Evolutionary conservation across 1,284 basidiomycete species (phyloP), one percentile per base, ranked within the genome.

Genomic region (Vanrija sp.): DNA sequence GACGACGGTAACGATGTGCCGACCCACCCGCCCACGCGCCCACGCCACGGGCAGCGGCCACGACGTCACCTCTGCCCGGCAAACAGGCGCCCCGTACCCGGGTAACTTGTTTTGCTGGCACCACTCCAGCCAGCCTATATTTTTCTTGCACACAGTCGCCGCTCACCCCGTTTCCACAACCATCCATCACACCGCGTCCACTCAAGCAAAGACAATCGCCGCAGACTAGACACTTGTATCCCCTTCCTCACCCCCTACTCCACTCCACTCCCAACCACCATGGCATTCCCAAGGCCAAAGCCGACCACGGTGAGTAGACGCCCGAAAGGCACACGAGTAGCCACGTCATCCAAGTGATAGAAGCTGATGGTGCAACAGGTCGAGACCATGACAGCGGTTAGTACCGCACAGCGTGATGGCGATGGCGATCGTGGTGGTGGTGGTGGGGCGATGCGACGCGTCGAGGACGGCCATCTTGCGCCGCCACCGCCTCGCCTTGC

Each of bases 231-330:
- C 34, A 34, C 34, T 34, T 34, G 34, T 34, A 34, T 34, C 34
- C 12, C 14, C 12, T 19, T 28, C 51, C 51, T 6, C 38, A 16
- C 39, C 26, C 16, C 46, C 42, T 9, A 21, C n/a, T 12, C 39
- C 16, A 21, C n/a, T 12, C 39, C 18, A 18, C 34, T n/a, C 10
- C 10, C 18, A 42, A n/a, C 26, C 48, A 61, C 43, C 19, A 75
- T 76, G 74, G 72, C 74, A 23, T 76, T 76, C 62, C 72, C 72
- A 38, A 59, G 71, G 58, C 74, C 74, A 16, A 73, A 74, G 58
- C 74, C 74, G 21, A 76, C 66, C 15, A 76, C 74, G 10, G 74
- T 74, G 57, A 68, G 72, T 62, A 18, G 2, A 19, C 16, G 43
- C 6, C 29, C 19, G 51, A n/a, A 34, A 23, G 38, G 40, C 14